These are phyloP conservation scores for Leptodermis oblonga DNA, from an alignment of 257 asterid genomes.

Conservation along the genomic window DNA sequence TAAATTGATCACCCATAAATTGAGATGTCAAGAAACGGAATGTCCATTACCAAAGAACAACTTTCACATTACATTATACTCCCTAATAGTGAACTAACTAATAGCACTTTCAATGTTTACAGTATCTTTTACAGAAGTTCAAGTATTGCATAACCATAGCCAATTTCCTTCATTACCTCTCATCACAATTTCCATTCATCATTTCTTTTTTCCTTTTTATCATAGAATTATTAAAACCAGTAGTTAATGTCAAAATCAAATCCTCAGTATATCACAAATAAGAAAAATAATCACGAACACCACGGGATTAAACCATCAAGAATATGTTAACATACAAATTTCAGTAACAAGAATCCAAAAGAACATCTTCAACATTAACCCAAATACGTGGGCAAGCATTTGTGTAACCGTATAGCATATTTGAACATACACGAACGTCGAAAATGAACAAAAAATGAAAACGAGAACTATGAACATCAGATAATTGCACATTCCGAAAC, in stretches of 20 bases:
- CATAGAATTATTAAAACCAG: too few species aligned
- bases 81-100: neutral
- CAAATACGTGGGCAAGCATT: neutral
- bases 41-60: neutral
- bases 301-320: neutral
- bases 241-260: neutral
- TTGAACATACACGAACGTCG: neutral
- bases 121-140: too few species aligned
- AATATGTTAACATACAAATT: neutral
- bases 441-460: neutral
- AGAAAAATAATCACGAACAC: neutral
- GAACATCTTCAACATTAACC: neutral
- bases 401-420: neutral
- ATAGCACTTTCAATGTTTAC: too few species aligned
- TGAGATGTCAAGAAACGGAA: neutral
- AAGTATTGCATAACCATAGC: too few species aligned
- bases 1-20: neutral
- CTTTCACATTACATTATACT: neutral
- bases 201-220: too few species aligned
- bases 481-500: neutral
- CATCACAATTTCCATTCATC: neutral
- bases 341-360: neutral
- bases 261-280: neutral
- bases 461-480: neutral
- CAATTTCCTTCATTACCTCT: too few species aligned